Conservation (phyloP, 371 early-diverging fungal genomes). For the Saksenaea oblongispora region DNA sequence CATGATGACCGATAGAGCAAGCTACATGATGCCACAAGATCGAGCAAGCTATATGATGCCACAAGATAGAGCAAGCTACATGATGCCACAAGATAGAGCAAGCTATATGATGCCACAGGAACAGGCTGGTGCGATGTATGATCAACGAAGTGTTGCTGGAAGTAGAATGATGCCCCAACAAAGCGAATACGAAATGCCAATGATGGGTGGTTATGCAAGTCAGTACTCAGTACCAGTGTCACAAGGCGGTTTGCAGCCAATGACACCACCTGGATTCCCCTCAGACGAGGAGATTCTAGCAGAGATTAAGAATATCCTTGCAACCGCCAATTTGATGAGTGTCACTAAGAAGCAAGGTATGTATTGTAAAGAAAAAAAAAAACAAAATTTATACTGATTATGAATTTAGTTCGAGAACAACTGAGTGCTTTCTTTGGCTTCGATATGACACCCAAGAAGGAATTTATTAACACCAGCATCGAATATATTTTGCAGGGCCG, state of each 20-base stretch:
- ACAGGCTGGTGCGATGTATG: conserved; percentile 3
- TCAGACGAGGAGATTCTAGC: conserved; percentile 82
- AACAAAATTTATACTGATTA: background rate
- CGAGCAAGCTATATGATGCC: conserved; percentile 10
- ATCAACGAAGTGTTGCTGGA: conserved; percentile 10
- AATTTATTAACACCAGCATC: conserved; percentile 87
- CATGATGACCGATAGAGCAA: background rate
- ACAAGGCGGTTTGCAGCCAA: conserved; percentile 31
- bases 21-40: conserved; percentile 14
- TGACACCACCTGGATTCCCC: conserved; percentile 59
- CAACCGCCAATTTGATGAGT: conserved; percentile 78
- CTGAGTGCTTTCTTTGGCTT: conserved; percentile 78
- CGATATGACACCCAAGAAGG: conserved; percentile 81
- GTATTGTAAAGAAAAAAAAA: background rate
- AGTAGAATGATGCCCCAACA: conserved; percentile 10
- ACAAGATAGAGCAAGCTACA: conserved; percentile 4
- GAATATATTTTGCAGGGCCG: conserved; percentile 64
- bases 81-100: conserved; percentile 13
- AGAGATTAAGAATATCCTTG: conserved; percentile 81
- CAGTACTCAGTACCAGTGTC: conserved; percentile 43
- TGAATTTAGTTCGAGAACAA: conserved; percentile 72
- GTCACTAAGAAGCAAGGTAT: conserved; percentile 83
- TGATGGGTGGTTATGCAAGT: conserved; percentile 28
- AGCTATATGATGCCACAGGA: conserved; percentile 7
- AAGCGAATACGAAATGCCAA: conserved; percentile 19